Base-by-base conservation (phyloP, 2,329 filamentous ascomycete genomes). In the Phoma sp. region DNA sequence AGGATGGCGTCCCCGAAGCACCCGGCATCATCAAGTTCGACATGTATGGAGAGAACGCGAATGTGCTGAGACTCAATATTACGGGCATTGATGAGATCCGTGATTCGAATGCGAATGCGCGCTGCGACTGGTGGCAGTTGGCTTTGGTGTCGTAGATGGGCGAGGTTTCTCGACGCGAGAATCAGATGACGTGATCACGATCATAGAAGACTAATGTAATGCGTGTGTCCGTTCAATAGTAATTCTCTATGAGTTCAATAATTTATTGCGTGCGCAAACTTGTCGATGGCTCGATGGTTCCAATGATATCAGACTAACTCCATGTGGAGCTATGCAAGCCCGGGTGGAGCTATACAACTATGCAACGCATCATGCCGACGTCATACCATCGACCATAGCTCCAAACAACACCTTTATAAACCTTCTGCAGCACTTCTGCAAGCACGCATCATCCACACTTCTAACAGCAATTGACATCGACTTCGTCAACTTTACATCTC, bases 91-190 rank as follows among this genome's bases (percentile, higher is more conserved):
- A 66, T 24, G 68, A 76, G 53, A 67, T 73, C 33, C 72, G 58
- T 55, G 83, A 85, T 69, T 72, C 73, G 10, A 77, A 79, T 51
- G 77, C 76, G 9, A 82, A 81, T 61, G 63, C 64, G 37, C 74
- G 83, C 60, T 85, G 83, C 68, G 69, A 72, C 49, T 85, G 77
- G 74, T 85, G 82, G 83, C 81, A 84, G 72, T 77, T 80, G 66
- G 79, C 71, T 27, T 60, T 80, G 47, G 21, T 51, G 1, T 55
- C 52, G 41, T 68, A 65, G 46, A 46, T 37, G 12, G 49, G 36
- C 6, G 8, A 24, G 22, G 15, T 31, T 31, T 5, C 29, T 31
- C 12, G 29, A 31, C 29, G 29, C 29, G 6, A 31, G 12, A 31
- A 31, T 31, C 9, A 31, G 24, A 13, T 22, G 22, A 27, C 17